These are phyloP conservation scores for Aspergillus coremiiformis DNA, from an alignment of 495 filamentous ascomycete species.

Conservation along the genomic window DNA sequence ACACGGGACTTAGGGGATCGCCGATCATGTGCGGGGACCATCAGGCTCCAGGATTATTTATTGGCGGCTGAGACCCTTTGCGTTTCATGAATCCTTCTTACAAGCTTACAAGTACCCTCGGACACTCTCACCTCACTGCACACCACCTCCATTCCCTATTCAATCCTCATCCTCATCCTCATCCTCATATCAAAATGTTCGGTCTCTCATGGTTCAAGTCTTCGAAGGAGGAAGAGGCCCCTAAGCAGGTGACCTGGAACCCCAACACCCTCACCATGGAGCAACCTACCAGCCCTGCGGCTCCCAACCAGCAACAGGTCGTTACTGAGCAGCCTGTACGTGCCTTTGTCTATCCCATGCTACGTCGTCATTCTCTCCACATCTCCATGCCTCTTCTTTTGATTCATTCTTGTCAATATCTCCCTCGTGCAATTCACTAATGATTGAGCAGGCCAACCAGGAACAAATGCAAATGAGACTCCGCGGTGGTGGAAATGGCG, in stretches of 20 bases:
- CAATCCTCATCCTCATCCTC: background rate
- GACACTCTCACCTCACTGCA: background rate
- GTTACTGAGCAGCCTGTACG: conserved; percentile 34
- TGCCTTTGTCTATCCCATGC: no score
- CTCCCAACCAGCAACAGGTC: conserved; percentile 21
- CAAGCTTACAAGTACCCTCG: background rate
- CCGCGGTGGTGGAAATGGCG: conserved; percentile 37
- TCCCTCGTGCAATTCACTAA: background rate
- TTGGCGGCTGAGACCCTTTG: background rate
- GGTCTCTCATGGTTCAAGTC: conserved; percentile 32
- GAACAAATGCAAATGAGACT: conserved; percentile 34
- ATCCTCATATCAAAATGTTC: conserved; percentile 27
- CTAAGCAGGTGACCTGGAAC: conserved; percentile 23
- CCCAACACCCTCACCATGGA: conserved; percentile 29
- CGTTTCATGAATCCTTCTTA: background rate
- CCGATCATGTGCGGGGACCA: background rate
- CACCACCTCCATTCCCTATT: background rate
- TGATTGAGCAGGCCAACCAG: conserved; percentile 20
- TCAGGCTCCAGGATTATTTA: background rate
- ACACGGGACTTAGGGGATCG: background rate
- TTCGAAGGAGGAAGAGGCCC: conserved; percentile 24
- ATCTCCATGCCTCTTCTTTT: background rate
- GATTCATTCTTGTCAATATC: background rate
- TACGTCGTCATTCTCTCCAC: no score
- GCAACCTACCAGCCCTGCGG: conserved; percentile 30